Conservation (phyloP, 73 alveolate species). For the Paramecium pentaurelia region DNA sequence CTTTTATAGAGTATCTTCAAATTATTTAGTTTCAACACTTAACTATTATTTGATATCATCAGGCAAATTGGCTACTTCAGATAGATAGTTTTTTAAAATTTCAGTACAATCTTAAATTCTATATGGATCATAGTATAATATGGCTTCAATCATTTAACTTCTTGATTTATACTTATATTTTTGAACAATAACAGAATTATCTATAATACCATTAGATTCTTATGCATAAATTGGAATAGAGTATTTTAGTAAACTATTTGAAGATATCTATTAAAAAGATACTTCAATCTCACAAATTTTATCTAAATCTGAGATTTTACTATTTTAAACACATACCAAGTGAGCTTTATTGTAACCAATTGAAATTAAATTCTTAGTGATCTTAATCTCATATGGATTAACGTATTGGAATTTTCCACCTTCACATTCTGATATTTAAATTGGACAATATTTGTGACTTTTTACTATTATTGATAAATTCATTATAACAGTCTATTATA, state of each 20-base stretch:
- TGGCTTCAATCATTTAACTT: background rate
- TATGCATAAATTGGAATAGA: background rate
- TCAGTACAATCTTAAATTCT: background rate
- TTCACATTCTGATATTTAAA: background rate
- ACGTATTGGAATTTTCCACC: background rate
- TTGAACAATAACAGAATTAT: background rate
- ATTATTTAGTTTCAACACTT: background rate
- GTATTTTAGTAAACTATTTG: background rate
- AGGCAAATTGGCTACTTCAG: background rate
- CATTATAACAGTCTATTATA: background rate
- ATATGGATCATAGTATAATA: background rate
- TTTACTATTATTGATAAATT: background rate
- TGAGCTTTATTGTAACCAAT: background rate
- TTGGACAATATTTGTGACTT: background rate
- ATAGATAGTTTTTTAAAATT: background rate
- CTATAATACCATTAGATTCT: background rate
- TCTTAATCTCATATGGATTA: background rate
- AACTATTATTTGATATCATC: background rate
- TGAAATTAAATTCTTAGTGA: background rate
- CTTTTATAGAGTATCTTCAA: background rate
- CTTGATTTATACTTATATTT: background rate
- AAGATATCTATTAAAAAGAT: background rate
- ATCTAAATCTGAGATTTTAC: background rate
- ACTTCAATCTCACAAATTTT: background rate
- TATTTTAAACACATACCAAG: background rate